A percentile compares a stretch with the other conserved stretches of the same genome.
phyloP scores from a whole-genome alignment of 257 asterid species.

The Jaltomata sinuosa region DNA sequence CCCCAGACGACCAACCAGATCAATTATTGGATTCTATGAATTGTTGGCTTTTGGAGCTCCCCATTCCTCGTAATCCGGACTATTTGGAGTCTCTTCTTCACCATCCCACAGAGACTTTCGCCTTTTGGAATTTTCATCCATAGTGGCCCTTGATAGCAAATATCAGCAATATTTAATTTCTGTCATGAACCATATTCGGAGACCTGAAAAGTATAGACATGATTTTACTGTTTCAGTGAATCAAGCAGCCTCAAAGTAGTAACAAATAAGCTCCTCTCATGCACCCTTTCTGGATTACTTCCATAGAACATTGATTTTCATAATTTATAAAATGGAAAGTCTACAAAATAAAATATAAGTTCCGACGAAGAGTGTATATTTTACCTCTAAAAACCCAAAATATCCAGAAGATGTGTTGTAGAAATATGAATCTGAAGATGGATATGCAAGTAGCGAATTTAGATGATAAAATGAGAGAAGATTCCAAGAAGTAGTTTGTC shows the following conservation, averaged over 20 bases:
- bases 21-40: not conserved
- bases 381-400: not conserved
- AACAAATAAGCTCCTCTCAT: not conserved
- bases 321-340: not conserved
- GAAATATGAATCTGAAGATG: not conserved
- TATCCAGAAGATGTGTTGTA: not conserved
- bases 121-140: not conserved
- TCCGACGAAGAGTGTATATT: not conserved
- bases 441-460: not conserved
- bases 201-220: not conserved
- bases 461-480: not conserved
- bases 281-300: not conserved
- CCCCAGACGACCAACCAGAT: not conserved
- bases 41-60: not conserved
- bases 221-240: not conserved
- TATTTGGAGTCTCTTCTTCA: not conserved
- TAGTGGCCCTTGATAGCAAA: not conserved
- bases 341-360: not conserved
- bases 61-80: not conserved
- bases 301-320: not conserved
- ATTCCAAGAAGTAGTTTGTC: not conserved
- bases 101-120: constrained; percentile 3
- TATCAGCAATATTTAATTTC: not conserved
- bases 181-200: not conserved
- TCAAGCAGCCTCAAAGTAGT: not conserved